Conservation (phyloP, 495 filamentous ascomycete species). For the Cercophora newfieldiana region DNA sequence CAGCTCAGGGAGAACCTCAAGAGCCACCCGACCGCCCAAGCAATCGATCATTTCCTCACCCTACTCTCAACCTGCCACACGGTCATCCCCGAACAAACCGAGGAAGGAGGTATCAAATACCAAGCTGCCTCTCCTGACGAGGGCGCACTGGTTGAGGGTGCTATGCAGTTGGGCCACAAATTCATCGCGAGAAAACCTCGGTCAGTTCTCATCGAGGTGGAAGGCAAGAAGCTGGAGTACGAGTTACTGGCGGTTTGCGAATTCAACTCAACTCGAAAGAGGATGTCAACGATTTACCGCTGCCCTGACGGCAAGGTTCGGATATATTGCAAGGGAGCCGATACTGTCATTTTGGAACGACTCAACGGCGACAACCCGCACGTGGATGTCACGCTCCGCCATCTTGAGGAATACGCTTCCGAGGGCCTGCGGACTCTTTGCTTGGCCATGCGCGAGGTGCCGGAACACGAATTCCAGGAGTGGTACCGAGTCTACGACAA, state of each 20-base stretch:
- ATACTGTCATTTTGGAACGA: conserved; percentile 94
- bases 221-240: conserved; percentile 73
- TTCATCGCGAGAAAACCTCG: conserved; percentile 90
- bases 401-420: conserved; percentile 96
- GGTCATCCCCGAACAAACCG: conserved; percentile 87
- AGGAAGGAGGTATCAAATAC: conserved; percentile 85
- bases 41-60: conserved; percentile 87
- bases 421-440: conserved; percentile 95
- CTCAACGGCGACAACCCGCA: conserved; percentile 76
- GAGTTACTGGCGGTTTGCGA: conserved; percentile 95
- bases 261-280: conserved; percentile 96
- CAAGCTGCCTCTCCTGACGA: conserved; percentile 98
- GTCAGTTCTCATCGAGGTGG: conserved; percentile 75
- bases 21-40: conserved; percentile 62
- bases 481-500: conserved; percentile 88
- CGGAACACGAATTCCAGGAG: conserved; percentile 85
- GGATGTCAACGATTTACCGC: conserved; percentile 96
- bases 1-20: conserved; percentile 69
- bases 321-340: conserved; percentile 93
- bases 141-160: conserved; percentile 92
- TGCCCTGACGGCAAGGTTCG: conserved; percentile 95
- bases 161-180: conserved; percentile 77
- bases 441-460: conserved; percentile 90
- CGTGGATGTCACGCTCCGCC: conserved; percentile 82
- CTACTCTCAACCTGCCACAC: conserved; percentile 93